Base-by-base conservation (phyloP, 169 alveolate genomes). In the Toxoplasma gondii region DNA sequence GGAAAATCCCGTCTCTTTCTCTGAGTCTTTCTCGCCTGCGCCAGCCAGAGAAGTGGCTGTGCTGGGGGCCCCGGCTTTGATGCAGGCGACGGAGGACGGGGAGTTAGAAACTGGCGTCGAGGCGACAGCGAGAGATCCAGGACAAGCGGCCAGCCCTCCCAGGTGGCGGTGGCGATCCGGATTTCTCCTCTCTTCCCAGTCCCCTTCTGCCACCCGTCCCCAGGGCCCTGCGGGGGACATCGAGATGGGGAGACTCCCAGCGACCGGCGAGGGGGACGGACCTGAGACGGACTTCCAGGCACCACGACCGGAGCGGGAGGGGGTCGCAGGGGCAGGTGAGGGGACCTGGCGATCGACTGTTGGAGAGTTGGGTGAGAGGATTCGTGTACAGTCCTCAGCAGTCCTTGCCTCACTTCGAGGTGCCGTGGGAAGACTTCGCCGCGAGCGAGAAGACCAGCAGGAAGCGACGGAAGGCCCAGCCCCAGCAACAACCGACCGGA, bases 401-500 rank as follows among this genome's bases (percentile, higher is more conserved):
- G 74, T 64, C 74, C 22, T 64, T 19, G 74, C 74, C 34, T 16
- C 74, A 39, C 54, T 88, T 29, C 67, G 80, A 49, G 38, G 92
- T 16, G 82, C 82, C 39, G 27, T 88, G n/a, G 53, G 92, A 9
- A 24, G 53, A 0, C 83, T 41, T 9, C 49, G 39, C n/a, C n/a
- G 58, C 17, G 78, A 45, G 31, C 39, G 74, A 43, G 91, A 5
- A 31, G 91, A 27, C 31, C 92, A 12, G n/a, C 36, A 7, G 38
- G 92, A 38, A 58, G 83, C 83, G 34, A 84, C 74, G 44, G 93
- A 67, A 1, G 88, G 67, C 44, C 49, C 74, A 34, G 88, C 39
- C 36, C 70, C 64, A 16, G 87, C 64, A 88, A 58, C 74, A 64
- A 74, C 70, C 17, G 87, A 80, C 36, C 69, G 45, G 49, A 53